Evolutionary conservation across 129 eudicot genomes (phyloP), one percentile per base, ranked within the genome.

Genomic region (Rutidosis leptorrhynchoides): DNA sequence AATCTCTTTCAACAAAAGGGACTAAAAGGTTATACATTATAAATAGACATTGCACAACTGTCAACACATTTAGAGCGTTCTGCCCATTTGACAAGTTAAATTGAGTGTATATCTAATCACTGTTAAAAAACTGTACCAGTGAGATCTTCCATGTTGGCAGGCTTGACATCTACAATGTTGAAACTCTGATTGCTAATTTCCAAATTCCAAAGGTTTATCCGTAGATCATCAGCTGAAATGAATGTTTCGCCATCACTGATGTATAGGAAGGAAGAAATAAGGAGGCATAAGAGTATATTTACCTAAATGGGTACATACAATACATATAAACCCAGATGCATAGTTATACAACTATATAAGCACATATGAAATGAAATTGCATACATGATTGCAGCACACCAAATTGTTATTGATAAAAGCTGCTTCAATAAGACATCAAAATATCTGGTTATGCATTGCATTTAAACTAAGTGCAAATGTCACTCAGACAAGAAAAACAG

Each of bases 121-220:
- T 15, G 30, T 25, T 48, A 25, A 69, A 35, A 55, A 42, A 14
- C 20, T 62, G 49, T 79, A 93, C 99, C 99, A 61, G 93, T 89
- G 58, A 93, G 90, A 84, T 93, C 99, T 80, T 93, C 99, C 88
- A 82, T 77, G 78, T 86, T 89, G 46, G 85, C 54, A 72, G 99
- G 99, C 84, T 93, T 93, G 69, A 89, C 88, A 80, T 93, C 99
- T 66, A 93, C 95, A 68, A 93, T 89, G 61, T 93, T 93, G 86
- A 93, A 93, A 83, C 96, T 86, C 62, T 93, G 99, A 65, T 86
- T 86, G 76, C 95, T 89, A 65, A 86, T 89, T 69, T 93, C 99
- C 86, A 93, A 80, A 83, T 93, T 86, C 99, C 99, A 93, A 64
- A 93, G 99, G 68, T 93, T 86, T 80, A 93, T 93, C 60, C 99